Evolutionary conservation across 2,329 filamentous ascomycete genomes (phyloP), one percentile per base, ranked within the genome.

Genomic region (Aspergillus amoenus): DNA sequence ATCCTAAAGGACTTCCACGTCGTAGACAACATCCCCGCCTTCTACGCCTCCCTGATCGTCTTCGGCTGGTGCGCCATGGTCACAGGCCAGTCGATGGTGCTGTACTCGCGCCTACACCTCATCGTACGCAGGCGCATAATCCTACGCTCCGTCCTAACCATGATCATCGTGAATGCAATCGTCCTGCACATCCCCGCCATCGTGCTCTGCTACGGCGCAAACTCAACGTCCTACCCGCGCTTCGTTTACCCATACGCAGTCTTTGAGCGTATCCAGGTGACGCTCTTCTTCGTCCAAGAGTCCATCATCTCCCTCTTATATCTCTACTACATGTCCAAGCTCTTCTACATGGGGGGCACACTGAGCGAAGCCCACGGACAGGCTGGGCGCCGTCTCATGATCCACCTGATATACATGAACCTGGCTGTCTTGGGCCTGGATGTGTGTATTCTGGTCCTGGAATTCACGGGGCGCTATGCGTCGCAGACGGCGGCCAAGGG

Each of bases 91-190:
- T 82, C 81, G 0, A 64, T 86, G 12, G 84, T 88, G 0, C 74
- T 88, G 0, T 88, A 83, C 74, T 87, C 84, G 0, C 79, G 85
- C 5, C 77, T 88, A 1, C 83, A 87, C 64, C 73, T 87, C 3
- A 76, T 87, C 22, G 71, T 83, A 0, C 78, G 77, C 37, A 81
- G 79, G 22, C 70, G 70, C 2, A 66, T 64, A 0, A 65, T 81
- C 2, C 70, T 86, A 2, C 78, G 76, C 17, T 73, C 75, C 42
- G 78, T 83, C 0, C 74, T 85, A 0, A 76, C 67, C 56, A 82
- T 87, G 77, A 86, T 88, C 57, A 76, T 85, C 47, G 63, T 79
- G 63, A 77, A 86, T 61, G 78, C 74, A 5, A 48, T 84, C 41
- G 58, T 84, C 18, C 71, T 84, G 18, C 79, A 85, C 59, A 71